Base-by-base conservation (phyloP, 768 basidiomycete genomes). In the Naematelia encephala region DNA sequence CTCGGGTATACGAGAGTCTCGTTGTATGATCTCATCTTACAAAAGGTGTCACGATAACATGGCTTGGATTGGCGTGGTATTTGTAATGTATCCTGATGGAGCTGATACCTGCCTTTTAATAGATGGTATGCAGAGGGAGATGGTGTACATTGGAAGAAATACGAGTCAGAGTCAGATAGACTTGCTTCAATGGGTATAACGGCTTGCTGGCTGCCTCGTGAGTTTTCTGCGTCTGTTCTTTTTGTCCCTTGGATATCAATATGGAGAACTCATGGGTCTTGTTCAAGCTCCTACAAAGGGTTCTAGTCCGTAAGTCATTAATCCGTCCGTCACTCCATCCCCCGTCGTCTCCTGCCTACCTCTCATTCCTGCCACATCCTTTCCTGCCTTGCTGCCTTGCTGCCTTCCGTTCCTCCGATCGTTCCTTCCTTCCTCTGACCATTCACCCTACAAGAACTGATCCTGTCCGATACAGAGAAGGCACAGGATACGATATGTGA, bases 191-290 rank as follows among this genome's bases (percentile, higher is more conserved):
- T 75, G 59, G 79, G 79, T 39, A 78, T 80, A 56, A 79, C 79
- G 10, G 78, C 77, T 8, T 69, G 75, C 46, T 80, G 79, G 79
- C 57, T 79, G 13, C 75, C 78, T 44, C 78, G 72, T 75, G 22
- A 53, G 70, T 69, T 25, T 11, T 39, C 14, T 23, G 11, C 28
- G 23, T 22, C 47, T 19, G 21, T 4, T 16, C n/a, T 21, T 22
- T 46, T 54, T 26, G 13, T 43, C 51, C 13, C 30, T 8, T 25
- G 25, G 11, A 39, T 13, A n/a, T n/a, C n/a, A n/a, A n/a, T n/a
- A n/a, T n/a, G n/a, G n/a, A n/a, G 11, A 51, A 5, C 27, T 16
- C 1, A 19, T 34, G 25, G 39, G 14, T 28, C 22, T 27, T 0
- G 14, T 28, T 10, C 3, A 53, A 76, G 70, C 74, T 39, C 74